Conservation (phyloP, 1,139 yeast species). For the Blastobotrys capitulatus region DNA sequence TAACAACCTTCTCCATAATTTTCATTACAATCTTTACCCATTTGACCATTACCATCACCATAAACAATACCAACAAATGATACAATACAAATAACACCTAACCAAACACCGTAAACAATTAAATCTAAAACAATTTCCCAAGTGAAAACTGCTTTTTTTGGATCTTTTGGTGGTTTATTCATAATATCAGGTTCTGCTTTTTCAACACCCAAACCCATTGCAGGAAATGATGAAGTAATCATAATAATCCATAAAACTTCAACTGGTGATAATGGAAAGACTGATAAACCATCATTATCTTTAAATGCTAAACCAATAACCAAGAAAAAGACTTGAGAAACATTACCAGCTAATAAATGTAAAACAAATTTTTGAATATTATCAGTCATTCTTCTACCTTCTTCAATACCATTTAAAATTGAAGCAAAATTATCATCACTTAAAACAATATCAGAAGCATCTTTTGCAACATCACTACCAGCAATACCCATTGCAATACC, state of each 20-base stretch:
- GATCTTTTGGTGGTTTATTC: conserved; percentile 56
- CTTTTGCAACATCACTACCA: conserved; percentile 98
- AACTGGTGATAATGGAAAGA: conserved; percentile 73
- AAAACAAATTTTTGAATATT: conserved; percentile 80
- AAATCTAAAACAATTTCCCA: conserved; percentile 68
- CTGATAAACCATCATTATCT: conserved; percentile 54
- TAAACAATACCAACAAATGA: conserved; percentile 63
- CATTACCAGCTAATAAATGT: conserved; percentile 71
- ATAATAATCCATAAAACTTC: conserved; percentile 78
- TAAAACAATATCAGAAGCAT: conserved; percentile 94
- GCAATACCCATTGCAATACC: conserved; percentile 96
- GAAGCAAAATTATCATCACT: conserved; percentile 77
- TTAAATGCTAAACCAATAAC: conserved; percentile 68
- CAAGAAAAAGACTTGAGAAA: conserved; percentile 68
- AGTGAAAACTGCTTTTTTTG: conserved; percentile 58
- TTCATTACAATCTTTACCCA: conserved; percentile 63
- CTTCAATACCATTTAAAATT: conserved; percentile 71
- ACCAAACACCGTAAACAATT: conserved; percentile 65
- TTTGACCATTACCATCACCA: conserved; percentile 55
- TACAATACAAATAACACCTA: conserved; percentile 68
- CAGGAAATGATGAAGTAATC: conserved; percentile 76
- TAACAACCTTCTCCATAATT: conserved; percentile 45
- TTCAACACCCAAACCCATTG: conserved; percentile 81
- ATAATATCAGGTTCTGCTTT: conserved; percentile 61
- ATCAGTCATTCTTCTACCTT: conserved; percentile 76